Evolutionary conservation across 169 alveolate genomes (phyloP).

Genomic region (Cryptosporidium andersoni): DNA sequence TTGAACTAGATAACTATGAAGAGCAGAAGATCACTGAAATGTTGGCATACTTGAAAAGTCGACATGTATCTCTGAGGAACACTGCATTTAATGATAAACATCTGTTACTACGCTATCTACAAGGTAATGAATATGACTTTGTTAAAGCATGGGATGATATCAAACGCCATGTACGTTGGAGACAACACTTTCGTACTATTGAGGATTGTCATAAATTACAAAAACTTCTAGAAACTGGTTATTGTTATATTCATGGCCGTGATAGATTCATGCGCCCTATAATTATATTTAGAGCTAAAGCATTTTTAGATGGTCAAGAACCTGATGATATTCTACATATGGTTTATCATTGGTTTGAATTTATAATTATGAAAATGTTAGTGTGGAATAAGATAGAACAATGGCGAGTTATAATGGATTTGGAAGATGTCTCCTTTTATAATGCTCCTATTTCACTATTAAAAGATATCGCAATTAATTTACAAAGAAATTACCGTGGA

Average conservation of each 20-base stretch:
- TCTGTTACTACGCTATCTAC: slow-evolving; percentile 74
- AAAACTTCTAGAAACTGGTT: slow-evolving; percentile 72
- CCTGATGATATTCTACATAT: slow-evolving; percentile 48
- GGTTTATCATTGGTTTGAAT: slow-evolving; percentile 71
- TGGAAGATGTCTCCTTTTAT: slow-evolving; percentile 74
- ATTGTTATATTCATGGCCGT: slow-evolving; percentile 77
- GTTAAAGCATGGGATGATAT: slow-evolving; percentile 74
- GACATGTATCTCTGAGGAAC: slow-evolving; percentile 65
- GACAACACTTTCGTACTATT: slow-evolving; percentile 63
- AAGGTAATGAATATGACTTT: slow-evolving; percentile 78
- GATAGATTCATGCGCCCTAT: slow-evolving; percentile 77
- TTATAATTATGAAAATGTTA: slow-evolving; percentile 73
- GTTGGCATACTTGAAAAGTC: slow-evolving; percentile 65
- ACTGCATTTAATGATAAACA: slow-evolving; percentile 75
- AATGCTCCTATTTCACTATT: slow-evolving; percentile 74
- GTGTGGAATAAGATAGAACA: slow-evolving; percentile 79
- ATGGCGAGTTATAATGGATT: slow-evolving; percentile 79
- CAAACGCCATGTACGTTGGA: slow-evolving; percentile 76
- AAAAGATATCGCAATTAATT: slow-evolving; percentile 74
- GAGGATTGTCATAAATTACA: slow-evolving; percentile 72
- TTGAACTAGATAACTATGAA: slow-evolving; percentile 74
- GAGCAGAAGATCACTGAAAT: slow-evolving; percentile 70
- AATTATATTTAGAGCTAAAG: slow-evolving; percentile 74
- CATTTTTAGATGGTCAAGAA: slow-evolving; percentile 45
- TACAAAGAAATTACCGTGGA: slow-evolving; percentile 79